Base-by-base conservation (phyloP, 257 asterid genomes). In the Leptodermis oblonga region DNA sequence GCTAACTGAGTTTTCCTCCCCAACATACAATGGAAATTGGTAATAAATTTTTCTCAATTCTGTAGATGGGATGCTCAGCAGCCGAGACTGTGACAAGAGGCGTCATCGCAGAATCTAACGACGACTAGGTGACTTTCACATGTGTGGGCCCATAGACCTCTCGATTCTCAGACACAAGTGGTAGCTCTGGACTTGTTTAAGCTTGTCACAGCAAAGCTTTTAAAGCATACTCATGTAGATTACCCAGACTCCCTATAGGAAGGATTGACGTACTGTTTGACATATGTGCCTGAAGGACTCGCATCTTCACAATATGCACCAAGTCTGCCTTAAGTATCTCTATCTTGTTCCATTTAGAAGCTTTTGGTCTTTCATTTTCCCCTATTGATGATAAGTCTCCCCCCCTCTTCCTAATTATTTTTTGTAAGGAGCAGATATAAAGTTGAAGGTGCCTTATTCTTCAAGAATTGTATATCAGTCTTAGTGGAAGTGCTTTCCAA, bases 1-100 rank as follows among this genome's bases (percentile, higher is more conserved):
- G 30, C 41, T 28, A 51, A 39, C 52, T 49, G 13, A 28, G 14
- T 18, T 20, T 10, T 58, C 36, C 49, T 53, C 67, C 66, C 36
- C 11, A 42, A 37, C 26, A 28, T 30, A 41, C 36, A 31, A 39
- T 55, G 65, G 43, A 31, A 61, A 46, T 61, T 15, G 43, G 51
- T 14, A 46, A 14, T 7, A 30, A 48, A 51, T 20, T 31, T 64
- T 41, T 55, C 52, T 62, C 39, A 3, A 14, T 22, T 62, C 39
- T 49, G 13, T 74, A 20, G 25, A 37, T n/a, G 62, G 69, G 73
- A 56, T 18, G 23, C 56, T 45, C 56, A 62, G 36, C 66, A 62
- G 70, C 45, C 43, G 26, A n/a, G 25, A 54, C 53, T 51, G 37
- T 67, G 69, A 30, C 60, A 18, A 15, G 60, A 51, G 36, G 60